Evolutionary conservation across 2,329 filamentous ascomycete genomes (phyloP), one percentile per base, ranked within the genome.

Genomic region (Fulvia fulva): DNA sequence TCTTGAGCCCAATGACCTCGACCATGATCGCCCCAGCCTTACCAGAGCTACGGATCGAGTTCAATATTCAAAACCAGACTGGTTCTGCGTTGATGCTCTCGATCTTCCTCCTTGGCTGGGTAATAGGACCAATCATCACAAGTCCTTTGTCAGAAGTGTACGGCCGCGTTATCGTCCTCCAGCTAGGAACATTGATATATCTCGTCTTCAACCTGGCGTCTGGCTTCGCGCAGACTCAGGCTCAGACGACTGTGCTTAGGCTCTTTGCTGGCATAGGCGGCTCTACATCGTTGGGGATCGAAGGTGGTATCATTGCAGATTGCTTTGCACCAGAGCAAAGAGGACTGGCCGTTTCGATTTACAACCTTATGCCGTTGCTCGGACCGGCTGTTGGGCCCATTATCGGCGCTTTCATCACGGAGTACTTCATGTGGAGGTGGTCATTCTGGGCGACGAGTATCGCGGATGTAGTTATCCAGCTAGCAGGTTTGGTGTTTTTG

Each of bases 391-490:
- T 70, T 3, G 86, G 85, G 0, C 86, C 86, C 0, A 82, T 88
- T 2, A 79, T 80, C 0, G 85, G 85, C 4, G 85, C 83, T 0
- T 88, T 84, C 67, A 83, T 89, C 30, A 78, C 83, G 0, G 75
- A 86, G 64, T 75, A 80, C 58, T 82, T 80, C 6, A 84, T 81
- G 1, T 90, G 90, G 90, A 78, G 89, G 63, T 94, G 90, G 89
- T 78, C 93, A 0, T 93, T 93, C 77, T 92, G 88, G 87, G 83
- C 94, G 65, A 89, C 92, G 67, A 78, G 92, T 11, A 94, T 95
- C 67, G 71, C 93, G 23, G 77, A 87, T 44, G 84, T 79, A 12
- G 70, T 86, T 32, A 82, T 88, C 60, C 92, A 88, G 84, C 56
- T 88, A 14, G 71, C 91, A 58, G 91, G 92, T 71, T 86, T 88